These are phyloP conservation scores for Trichoderma reesei DNA, from an alignment of 495 filamentous ascomycete species.

Conservation along the genomic window DNA sequence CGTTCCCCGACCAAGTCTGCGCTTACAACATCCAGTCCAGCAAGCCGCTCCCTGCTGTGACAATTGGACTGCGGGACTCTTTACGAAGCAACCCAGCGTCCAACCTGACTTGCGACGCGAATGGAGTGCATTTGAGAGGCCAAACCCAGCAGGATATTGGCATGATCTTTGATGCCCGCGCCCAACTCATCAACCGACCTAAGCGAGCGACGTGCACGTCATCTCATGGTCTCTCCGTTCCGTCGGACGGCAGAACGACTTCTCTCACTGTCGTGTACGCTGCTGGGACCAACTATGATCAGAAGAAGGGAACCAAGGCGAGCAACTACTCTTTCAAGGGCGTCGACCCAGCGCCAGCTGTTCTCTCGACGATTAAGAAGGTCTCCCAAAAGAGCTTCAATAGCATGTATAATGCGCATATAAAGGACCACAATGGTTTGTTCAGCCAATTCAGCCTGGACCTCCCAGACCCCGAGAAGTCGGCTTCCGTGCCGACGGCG, in stretches of 20 bases:
- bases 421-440: conserved; percentile 29
- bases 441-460: conserved; percentile 27
- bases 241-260: not conserved
- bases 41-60: conserved; percentile 23
- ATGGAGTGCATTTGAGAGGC: not conserved
- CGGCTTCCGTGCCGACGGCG: conserved; percentile 24
- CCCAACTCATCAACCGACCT: not conserved
- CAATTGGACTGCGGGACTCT: conserved; percentile 16
- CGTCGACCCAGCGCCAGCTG: conserved; percentile 27
- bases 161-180: not conserved
- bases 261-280: conserved; percentile 28
- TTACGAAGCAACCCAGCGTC: not conserved
- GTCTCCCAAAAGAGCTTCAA: conserved; percentile 22
- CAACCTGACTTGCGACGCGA: not conserved
- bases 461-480: conserved; percentile 30
- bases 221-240: not conserved
- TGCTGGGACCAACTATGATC: conserved; percentile 38
- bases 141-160: not conserved
- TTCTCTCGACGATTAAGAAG: conserved; percentile 20
- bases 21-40: conserved; percentile 27
- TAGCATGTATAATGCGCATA: conserved; percentile 24
- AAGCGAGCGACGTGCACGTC: not conserved
- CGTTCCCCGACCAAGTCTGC: conserved; percentile 38
- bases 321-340: conserved; percentile 37
- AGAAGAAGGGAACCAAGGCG: conserved; percentile 30